Evolutionary conservation across 805 yeast species (phyloP), one percentile per base, ranked within the genome.

Genomic region (Candida silvicultrix): DNA sequence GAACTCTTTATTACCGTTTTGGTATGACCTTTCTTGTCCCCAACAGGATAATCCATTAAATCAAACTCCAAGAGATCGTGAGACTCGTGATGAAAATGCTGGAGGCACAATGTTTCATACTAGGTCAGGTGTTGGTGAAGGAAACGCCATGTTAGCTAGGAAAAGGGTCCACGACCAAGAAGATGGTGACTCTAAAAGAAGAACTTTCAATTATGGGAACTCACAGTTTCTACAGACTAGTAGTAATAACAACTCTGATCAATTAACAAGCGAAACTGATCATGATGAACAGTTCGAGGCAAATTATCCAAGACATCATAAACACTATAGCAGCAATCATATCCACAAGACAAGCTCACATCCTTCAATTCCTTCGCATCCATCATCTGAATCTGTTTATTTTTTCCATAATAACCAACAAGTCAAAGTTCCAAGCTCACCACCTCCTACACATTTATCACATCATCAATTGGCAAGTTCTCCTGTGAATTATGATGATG

Each of bases 1-100:
- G 50, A 48, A 53, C 34, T 59, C 60, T 8, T 48, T 77, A 22
- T 63, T 75, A n/a, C 81, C 82, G 5, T 70, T 75, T 62, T 76
- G 80, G 4, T 76, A 63, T 51, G 70, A 67, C 47, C 59, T 68
- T 2, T 67, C 75, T 2, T 53, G 68, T 19, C 48, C 62, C 0
- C 57, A 58, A 25, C 69, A 47, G n/a, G 44, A 47, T 5, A 51
- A 58, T 12, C 65, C 70, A 0, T 53, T 74, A 18, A 64, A 67
- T 38, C 63, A 70, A 2, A 63, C 67, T 15, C 79, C 78, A 2
- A 53, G 72, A 42, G 70, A 68, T 16, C 53, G 71, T 31, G 59
- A 53, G 11, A 64, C 63, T 8, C 64, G 68, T 16, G 77, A 73
- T 51, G 65, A 64, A 49, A 70, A 74, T 56, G 77, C 77, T 11